Base-by-base conservation (phyloP, 2,329 filamentous ascomycete genomes). In the Trichophaea hybrida region DNA sequence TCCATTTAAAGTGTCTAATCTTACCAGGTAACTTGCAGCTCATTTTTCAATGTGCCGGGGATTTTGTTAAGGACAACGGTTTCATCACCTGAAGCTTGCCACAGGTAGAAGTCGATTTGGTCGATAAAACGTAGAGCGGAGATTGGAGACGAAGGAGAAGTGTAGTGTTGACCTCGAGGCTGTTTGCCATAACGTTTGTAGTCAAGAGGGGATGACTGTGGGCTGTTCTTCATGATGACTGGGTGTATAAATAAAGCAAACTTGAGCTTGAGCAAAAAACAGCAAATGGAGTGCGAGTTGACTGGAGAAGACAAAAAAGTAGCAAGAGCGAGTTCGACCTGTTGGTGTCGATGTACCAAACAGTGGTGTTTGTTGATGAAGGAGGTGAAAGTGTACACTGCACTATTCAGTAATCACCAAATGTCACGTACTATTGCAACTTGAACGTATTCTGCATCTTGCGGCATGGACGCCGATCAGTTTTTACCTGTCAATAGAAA, bases 81-180 rank as follows among this genome's bases (percentile, higher is more conserved):
- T 13, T 54, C 51, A n/a, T 34, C 34, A 6, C 34, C n/a, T 5
- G 12, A n/a, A 5, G 51, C 51, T 40, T 54, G 51, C 24, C 34
- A 54, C 6, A 54, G 35, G 35, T 54, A 54, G 35, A 35, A 54
- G 35, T 54, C 51, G 31, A 54, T 33, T 38, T 54, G 51, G 35
- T 54, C 34, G 24, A 54, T 54, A 24, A 54, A 54, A 6, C 51
- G 51, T 13, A 54, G 24, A 12, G 51, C 51, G 24, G 12, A 10
- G 35, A 54, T 31, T 13, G 51, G 31, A 35, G 24, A 13, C n/a
- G 15, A 17, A 7, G 48, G 48, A 31, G 48, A 51, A 13, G 15
- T 51, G 48, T 17, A 46, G 40, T 46, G 24, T 46, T 46, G n/a
- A n/a, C 13, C 40, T 6, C 5, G 40, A 46, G 24, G 24, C 5